Evolutionary conservation across 495 filamentous ascomycete genomes (phyloP), one percentile per base, ranked within the genome.

Genomic region (Daldinia childiae): DNA sequence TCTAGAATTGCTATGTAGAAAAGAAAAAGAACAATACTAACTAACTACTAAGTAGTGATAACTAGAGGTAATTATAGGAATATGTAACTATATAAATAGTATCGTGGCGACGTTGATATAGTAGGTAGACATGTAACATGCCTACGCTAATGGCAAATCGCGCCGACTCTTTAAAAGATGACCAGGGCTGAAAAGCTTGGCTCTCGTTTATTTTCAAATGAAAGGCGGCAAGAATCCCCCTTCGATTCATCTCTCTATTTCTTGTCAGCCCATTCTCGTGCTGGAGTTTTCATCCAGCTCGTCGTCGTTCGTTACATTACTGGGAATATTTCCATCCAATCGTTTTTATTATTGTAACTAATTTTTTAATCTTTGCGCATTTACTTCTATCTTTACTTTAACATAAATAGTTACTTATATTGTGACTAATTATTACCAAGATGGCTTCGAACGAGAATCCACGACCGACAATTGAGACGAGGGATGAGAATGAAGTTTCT

Each of bases 131-230:
- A 43, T 29, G 36, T 60, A 24, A 48, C 19, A 48, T 48, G 21
- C 43, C 38, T 41, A 43, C 39, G 38, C 58, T 64, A 11, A 34
- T 45, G 43, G 50, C 38, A 64, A 57, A 62, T 63, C 54, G 45
- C 19, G 43, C 64, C 54, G 51, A 26, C 39, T 52, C 38, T 34
- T 24, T 34, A 24, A 26, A 51, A 29, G 48, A 55, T 15, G 38
- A 64, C 59, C 45, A 38, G 69, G 69, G 58, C 21, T 72, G 39
- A 39, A 66, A 73, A 43, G 71, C 65, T 66, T 73, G 58, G 71
- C 71, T 73, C 29, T 54, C n/a, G 34, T 55, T 54, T 62, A 61
- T 58, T 65, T 68, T 68, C 32, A 63, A 38, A 62, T 62, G 15
- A 52, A 58, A 68, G 38, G 19, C 41, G n/a, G 56, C 27, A 14